phyloP scores from a whole-genome alignment of 2,329 filamentous ascomycete genomes.

The Arthroderma sp. region DNA sequence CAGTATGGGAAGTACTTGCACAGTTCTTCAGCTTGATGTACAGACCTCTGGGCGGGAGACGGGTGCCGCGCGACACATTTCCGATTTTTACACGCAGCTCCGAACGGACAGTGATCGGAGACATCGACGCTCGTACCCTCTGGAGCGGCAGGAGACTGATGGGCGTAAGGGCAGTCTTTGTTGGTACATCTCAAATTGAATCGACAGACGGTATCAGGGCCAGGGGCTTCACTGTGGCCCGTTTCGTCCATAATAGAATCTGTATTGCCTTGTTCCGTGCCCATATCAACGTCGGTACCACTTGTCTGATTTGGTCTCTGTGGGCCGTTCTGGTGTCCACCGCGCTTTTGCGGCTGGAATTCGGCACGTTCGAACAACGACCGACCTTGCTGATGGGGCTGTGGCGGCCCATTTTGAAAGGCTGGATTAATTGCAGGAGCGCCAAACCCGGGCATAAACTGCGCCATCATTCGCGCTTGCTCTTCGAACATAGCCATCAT shows the following conservation, averaged over 20 bases:
- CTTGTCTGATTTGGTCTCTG: slow-evolving; percentile 8
- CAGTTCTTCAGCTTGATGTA: slow-evolving; percentile 69
- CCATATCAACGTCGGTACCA: slow-evolving; percentile 18
- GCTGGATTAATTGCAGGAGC: slow-evolving; percentile 40
- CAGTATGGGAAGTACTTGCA: slow-evolving; percentile 90
- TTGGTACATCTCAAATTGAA: slow-evolving; percentile 84
- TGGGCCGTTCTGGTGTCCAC: background rate
- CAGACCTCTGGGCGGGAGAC: slow-evolving; percentile 66
- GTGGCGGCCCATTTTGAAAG: slow-evolving; percentile 35
- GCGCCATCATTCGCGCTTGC: slow-evolving; percentile 73
- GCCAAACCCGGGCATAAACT: slow-evolving; percentile 48
- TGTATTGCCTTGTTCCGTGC: slow-evolving; percentile 26
- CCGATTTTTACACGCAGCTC: slow-evolving; percentile 84
- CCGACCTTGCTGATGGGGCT: slow-evolving; percentile 35
- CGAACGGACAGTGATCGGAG: slow-evolving; percentile 67
- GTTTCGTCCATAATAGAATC: slow-evolving; percentile 19
- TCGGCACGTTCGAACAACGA: slow-evolving; percentile 65
- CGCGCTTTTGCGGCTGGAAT: slow-evolving; percentile 20
- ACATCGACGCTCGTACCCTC: slow-evolving; percentile 65
- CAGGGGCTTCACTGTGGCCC: slow-evolving; percentile 34
- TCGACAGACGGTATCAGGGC: slow-evolving; percentile 61
- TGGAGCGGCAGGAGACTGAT: slow-evolving; percentile 83
- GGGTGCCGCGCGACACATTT: slow-evolving; percentile 90
- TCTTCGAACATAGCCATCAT: slow-evolving; percentile 70
- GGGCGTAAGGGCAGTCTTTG: slow-evolving; percentile 79